These are phyloP conservation scores for Trichomonascaceae sp. DNA, from an alignment of 1,139 yeast species.

Conservation along the genomic window DNA sequence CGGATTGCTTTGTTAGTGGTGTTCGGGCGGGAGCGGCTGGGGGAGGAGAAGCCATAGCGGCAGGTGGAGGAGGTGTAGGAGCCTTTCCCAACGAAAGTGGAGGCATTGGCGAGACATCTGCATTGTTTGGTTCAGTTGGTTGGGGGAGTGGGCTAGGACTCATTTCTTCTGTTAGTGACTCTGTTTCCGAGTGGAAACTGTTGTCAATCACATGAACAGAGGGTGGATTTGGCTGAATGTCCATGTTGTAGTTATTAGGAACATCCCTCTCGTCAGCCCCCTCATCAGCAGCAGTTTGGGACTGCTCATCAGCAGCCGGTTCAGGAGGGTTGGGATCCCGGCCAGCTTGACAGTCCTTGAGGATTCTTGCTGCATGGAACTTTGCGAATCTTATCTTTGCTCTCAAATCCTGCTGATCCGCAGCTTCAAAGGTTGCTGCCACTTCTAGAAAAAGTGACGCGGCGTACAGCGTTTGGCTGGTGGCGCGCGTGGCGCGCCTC, in stretches of 20 bases:
- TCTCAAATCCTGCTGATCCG: constrained; percentile 16
- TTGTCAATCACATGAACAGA: background rate
- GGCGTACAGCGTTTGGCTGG: constrained; percentile 37
- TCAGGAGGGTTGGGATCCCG: constrained; percentile 40
- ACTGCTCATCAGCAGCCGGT: constrained; percentile 15
- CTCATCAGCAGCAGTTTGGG: constrained; percentile 21
- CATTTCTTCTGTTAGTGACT: constrained; percentile 7
- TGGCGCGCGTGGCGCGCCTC: constrained; percentile 26
- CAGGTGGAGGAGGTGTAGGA: constrained; percentile 8
- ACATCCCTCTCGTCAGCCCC: too few relatives aligned
- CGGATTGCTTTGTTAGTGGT: constrained; percentile 13
- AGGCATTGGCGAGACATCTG: constrained; percentile 7
- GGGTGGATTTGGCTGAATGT: constrained; percentile 13
- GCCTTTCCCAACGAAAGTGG: constrained; percentile 8
- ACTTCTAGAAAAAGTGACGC: constrained; percentile 37
- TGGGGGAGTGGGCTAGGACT: constrained; percentile 7
- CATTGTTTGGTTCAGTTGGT: constrained; percentile 10
- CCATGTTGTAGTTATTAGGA: too few relatives aligned
- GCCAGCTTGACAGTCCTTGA: constrained; percentile 33
- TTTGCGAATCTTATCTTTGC: constrained; percentile 42
- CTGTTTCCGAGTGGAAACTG: background rate
- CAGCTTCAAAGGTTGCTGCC: constrained; percentile 27
- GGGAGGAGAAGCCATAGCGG: constrained; percentile 5
- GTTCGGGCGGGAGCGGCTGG: constrained; percentile 6
- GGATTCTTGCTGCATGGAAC: constrained; percentile 43